These are phyloP conservation scores for Podosphaera fusca DNA, from an alignment of 2,329 filamentous ascomycete genomes.

Conservation along the genomic window DNA sequence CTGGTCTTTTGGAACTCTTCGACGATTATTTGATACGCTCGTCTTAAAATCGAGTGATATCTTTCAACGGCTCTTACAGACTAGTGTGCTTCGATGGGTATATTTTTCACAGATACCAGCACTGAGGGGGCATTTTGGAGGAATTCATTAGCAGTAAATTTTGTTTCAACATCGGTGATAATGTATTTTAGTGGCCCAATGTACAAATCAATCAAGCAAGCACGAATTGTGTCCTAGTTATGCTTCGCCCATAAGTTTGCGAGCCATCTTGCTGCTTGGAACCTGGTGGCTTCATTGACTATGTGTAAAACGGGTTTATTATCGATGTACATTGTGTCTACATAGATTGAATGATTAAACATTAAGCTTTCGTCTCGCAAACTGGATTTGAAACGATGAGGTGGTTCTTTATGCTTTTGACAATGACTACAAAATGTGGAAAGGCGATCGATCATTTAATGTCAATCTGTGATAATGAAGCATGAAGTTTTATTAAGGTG, in stretches of 20 bases:
- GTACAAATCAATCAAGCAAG: neutral
- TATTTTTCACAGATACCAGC: neutral
- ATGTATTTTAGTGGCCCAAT: neutral
- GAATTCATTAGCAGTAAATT: neutral
- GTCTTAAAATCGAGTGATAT: neutral
- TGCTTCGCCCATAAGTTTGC: neutral
- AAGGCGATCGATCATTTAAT: neutral
- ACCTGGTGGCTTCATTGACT: too few relatives aligned
- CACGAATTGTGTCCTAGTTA: neutral
- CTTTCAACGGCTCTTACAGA: neutral
- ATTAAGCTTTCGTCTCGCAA: too few relatives aligned
- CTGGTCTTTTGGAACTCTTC: neutral
- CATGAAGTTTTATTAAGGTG: too few relatives aligned
- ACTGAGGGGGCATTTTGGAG: neutral
- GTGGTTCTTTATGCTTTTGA: neutral
- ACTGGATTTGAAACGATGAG: too few relatives aligned
- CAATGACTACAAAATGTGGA: neutral
- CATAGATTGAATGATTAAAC: too few relatives aligned
- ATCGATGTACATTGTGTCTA: too few relatives aligned
- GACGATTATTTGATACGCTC: neutral
- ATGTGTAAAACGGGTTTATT: too few relatives aligned
- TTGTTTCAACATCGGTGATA: neutral
- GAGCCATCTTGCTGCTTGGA: neutral
- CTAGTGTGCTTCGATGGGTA: neutral
- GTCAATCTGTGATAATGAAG: too few relatives aligned